Conservation (phyloP, 2,329 filamentous ascomycete genomes). For the Teratosphaeria epicoccoides region DNA sequence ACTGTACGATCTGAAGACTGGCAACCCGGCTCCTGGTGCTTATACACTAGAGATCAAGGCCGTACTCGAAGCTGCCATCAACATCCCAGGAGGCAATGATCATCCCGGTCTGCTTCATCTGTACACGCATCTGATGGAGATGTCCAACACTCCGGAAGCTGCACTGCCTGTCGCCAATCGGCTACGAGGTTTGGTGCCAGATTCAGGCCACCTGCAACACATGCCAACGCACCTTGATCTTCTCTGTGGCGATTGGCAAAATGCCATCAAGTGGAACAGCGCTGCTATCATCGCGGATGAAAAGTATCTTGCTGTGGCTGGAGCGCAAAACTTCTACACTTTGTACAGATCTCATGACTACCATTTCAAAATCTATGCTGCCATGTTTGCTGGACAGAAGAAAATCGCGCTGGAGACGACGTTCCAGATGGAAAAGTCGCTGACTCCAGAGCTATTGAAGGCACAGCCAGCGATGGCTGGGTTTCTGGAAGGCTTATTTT, state of each 20-base stretch:
- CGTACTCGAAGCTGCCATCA: conserved; percentile 50
- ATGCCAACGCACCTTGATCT: conserved; percentile 73
- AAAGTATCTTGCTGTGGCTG: conserved; percentile 49
- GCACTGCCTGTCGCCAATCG: conserved; percentile 52
- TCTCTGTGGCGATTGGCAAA: conserved; percentile 58
- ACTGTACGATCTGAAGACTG: conserved; percentile 52
- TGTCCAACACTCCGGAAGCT: conserved; percentile 56
- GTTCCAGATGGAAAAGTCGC: conserved; percentile 46
- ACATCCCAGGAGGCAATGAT: conserved; percentile 34
- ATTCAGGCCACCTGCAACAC: conserved; percentile 60
- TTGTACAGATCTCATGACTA: conserved; percentile 66
- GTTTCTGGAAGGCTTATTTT: conserved; percentile 62
- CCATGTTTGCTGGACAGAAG: conserved; percentile 64
- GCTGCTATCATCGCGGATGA: conserved; percentile 59
- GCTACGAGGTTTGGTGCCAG: conserved; percentile 55
- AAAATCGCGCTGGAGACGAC: conserved; percentile 52
- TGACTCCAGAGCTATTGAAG: conserved; percentile 54
- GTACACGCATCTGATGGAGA: conserved; percentile 70
- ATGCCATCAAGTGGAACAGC: conserved; percentile 56
- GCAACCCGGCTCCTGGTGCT: conserved; percentile 44
- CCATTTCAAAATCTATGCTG: conserved; percentile 65
- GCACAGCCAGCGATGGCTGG: conserved; percentile 65
- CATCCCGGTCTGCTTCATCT: conserved; percentile 65
- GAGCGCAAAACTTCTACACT: conserved; percentile 62
- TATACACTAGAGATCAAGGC: conserved; percentile 48